These are phyloP conservation scores for Sarocladium kiliense DNA, from an alignment of 2,329 filamentous ascomycete species.

Conservation along the genomic window DNA sequence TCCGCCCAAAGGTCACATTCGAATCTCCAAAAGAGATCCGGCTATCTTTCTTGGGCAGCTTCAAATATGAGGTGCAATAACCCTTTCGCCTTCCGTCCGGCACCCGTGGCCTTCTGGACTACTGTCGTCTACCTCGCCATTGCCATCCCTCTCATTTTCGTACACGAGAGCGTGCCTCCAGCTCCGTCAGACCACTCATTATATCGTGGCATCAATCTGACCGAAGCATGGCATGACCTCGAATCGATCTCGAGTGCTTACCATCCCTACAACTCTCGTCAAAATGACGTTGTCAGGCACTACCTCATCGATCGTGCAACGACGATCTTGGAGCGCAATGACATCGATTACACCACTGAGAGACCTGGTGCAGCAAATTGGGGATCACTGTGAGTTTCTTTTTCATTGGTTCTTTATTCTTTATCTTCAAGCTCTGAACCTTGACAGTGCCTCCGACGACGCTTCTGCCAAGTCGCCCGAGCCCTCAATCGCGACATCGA, in stretches of 20 bases:
- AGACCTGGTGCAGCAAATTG: not conserved
- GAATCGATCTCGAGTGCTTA: conserved; percentile 67
- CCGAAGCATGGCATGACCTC: conserved; percentile 82
- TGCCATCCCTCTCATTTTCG: conserved; percentile 63
- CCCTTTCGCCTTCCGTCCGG: conserved; percentile 71
- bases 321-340: conserved; percentile 62
- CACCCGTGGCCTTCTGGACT: conserved; percentile 76
- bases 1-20: no score
- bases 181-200: conserved; percentile 48
- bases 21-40: no score
- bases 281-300: conserved; percentile 73
- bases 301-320: conserved; percentile 71
- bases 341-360: conserved; percentile 40
- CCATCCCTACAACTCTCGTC: conserved; percentile 83
- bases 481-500: conserved; percentile 1
- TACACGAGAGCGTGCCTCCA: conserved; percentile 71
- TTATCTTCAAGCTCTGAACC: not conserved
- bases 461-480: not conserved
- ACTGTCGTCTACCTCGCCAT: conserved; percentile 73
- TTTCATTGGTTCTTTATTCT: no score
- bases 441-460: not conserved
- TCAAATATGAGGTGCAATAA: conserved; percentile 33
- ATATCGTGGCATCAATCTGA: conserved; percentile 62
- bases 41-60: not conserved
- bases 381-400: not conserved